phyloP scores from a whole-genome alignment of 2,329 filamentous ascomycete genomes.

The Aspergillus quadrilineatus region DNA sequence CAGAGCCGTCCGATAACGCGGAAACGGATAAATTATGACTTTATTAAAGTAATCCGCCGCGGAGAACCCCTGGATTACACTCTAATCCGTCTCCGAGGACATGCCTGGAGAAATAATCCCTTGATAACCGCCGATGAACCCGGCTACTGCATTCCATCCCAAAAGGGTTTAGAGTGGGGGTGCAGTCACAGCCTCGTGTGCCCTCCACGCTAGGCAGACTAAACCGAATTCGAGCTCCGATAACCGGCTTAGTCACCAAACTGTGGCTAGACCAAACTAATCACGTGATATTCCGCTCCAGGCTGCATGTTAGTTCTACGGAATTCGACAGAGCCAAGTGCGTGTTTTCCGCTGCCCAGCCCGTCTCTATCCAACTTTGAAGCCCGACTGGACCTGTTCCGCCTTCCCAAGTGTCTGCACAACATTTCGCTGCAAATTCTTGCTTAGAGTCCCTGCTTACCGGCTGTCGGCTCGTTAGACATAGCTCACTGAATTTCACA shows the following conservation, averaged over 20 bases:
- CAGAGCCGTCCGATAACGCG: neutral
- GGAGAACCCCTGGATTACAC: neutral
- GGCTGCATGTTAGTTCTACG: neutral
- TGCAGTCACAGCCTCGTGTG: constrained; percentile 11
- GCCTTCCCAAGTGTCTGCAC: too few relatives aligned
- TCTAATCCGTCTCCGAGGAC: constrained; percentile 4
- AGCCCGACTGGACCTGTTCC: too few relatives aligned
- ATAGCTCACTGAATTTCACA: neutral
- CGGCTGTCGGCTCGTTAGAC: too few relatives aligned
- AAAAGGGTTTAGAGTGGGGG: constrained; percentile 35
- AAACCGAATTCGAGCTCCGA: neutral
- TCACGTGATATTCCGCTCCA: constrained; percentile 1
- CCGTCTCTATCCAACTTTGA: neutral
- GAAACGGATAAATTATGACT: neutral
- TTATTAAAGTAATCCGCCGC: neutral
- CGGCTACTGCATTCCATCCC: constrained; percentile 23
- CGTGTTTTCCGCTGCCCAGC: constrained; percentile 11
- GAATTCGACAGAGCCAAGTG: neutral
- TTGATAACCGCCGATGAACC: constrained; percentile 12
- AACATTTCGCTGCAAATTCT: neutral
- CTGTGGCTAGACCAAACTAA: neutral
- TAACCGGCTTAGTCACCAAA: constrained; percentile 3
- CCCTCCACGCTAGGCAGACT: neutral
- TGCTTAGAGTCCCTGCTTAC: too few relatives aligned
- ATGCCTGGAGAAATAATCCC: neutral